Evolutionary conservation across 2,329 filamentous ascomycete species (phyloP).

Genomic region (Aspergillus sp.): DNA sequence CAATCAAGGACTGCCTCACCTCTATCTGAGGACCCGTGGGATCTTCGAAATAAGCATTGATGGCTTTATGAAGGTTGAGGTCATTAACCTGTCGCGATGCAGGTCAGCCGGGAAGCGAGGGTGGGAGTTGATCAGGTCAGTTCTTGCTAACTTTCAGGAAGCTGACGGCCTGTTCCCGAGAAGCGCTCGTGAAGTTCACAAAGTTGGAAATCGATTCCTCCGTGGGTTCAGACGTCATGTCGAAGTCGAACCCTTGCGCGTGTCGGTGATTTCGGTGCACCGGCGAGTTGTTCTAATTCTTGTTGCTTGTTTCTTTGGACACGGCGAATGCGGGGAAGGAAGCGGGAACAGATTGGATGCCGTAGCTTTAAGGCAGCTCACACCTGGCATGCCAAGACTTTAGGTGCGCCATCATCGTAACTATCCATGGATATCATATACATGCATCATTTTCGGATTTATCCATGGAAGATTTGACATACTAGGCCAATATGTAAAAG

Average conservation of each 20-base stretch:
- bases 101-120: not conserved
- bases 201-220: constrained; percentile 44
- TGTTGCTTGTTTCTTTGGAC: too few species aligned
- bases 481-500: too few species aligned
- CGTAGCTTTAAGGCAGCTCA: too few species aligned
- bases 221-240: constrained; percentile 38
- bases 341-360: too few species aligned
- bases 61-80: constrained; percentile 44
- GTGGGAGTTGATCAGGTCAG: not conserved
- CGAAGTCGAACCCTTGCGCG: not conserved
- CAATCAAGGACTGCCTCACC: constrained; percentile 21
- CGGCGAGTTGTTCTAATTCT: too few species aligned
- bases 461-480: too few species aligned
- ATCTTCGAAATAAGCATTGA: constrained; percentile 51
- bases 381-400: too few species aligned
- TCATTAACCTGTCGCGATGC: constrained; percentile 41
- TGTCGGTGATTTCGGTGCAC: too few species aligned
- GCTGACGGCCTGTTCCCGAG: constrained; percentile 39
- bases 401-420: too few species aligned
- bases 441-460: too few species aligned
- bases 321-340: too few species aligned
- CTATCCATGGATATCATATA: too few species aligned
- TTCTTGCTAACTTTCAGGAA: constrained; percentile 40
- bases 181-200: constrained; percentile 41
- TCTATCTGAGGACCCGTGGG: constrained; percentile 34